These are phyloP conservation scores for Rhizophora mangle DNA, from an alignment of 345 rosid genomes.

Conservation along the genomic window DNA sequence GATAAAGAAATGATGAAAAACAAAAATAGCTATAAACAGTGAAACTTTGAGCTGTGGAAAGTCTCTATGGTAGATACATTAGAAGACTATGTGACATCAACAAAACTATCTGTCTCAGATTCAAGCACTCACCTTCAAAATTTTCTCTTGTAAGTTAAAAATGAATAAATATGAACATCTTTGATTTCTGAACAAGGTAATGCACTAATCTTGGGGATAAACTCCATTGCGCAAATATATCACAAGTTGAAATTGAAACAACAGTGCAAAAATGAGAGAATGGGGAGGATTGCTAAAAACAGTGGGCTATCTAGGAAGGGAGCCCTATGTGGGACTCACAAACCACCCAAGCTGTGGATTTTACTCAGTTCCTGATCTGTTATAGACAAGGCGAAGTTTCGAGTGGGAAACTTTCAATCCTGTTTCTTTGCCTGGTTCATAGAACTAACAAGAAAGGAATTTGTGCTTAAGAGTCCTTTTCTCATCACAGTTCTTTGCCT, in stretches of 20 bases:
- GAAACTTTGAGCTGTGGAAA: background rate
- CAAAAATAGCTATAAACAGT: constrained; percentile 10
- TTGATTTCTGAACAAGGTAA: background rate
- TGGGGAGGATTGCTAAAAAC: too few relatives aligned
- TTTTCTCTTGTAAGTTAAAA: background rate
- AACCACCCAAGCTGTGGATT: background rate
- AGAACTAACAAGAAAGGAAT: background rate
- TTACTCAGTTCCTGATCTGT: background rate
- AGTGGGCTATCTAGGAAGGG: too few relatives aligned
- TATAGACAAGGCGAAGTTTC: background rate
- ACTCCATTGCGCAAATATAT: background rate
- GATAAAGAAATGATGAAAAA: constrained; percentile 3
- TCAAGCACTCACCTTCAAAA: background rate
- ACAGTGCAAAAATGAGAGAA: background rate
- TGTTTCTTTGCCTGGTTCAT: background rate
- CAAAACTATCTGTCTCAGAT: background rate
- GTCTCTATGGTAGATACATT: background rate
- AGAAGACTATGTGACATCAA: background rate
- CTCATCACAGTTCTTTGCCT: too few relatives aligned
- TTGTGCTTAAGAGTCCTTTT: too few relatives aligned
- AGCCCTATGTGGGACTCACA: background rate
- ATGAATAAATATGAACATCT: background rate
- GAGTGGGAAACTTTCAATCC: background rate
- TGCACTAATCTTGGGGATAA: too few relatives aligned
- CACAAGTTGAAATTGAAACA: background rate